Base-by-base conservation (phyloP, 805 yeast genomes). In the Wickerhamiella siamensis region DNA sequence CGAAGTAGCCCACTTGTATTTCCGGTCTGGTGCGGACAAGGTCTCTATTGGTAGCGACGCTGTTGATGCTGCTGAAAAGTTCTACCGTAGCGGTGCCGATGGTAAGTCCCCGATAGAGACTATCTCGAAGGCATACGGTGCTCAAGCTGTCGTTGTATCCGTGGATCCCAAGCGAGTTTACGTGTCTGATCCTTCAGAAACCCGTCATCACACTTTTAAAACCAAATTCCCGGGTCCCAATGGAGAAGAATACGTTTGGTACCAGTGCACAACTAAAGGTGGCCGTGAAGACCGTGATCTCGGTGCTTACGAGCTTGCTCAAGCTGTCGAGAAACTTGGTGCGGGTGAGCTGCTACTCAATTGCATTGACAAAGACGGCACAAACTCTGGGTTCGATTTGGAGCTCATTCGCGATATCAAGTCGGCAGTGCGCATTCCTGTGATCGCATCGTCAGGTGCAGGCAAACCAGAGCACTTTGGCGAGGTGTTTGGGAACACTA, bases 11-110 rank as follows among this genome's bases (percentile, higher is more conserved):
- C 74, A 83, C 31, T 65, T 86, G 50, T 91, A 91, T 58, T 91
- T 91, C 70, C 71, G 84, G 47, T 83, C 97, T 0, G 99, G 99
- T 47, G 99, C 99, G 14, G 99, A 91, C 62, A 91, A 91, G 58
- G 94, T 91, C 4, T 83, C 95, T 36, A 91, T 91, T 56, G 99
- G 99, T n/a, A 74, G 94, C 6, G 99, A 91, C 63, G 94, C 99
- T 0, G 98, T 91, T 1, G 60, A 63, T 39, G 94, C 94, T 26
- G 97, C 97, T 3, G 95, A 86, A 57, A 66, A 74, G 31, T 91
- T 66, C 60, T 82, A 80, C 60, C 71, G 67, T 0, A 66, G 66
- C 38, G 79, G 78, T 33, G 75, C 79, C 36, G 70, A 72, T 36
- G 98, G 98, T 0, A 69, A 64, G 2, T 70, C 94, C 0, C 95